Percentiles rank a stretch among this genome's conserved stretches.
Conservation (phyloP, 306 rosid species). For the Inga laurina region DNA sequence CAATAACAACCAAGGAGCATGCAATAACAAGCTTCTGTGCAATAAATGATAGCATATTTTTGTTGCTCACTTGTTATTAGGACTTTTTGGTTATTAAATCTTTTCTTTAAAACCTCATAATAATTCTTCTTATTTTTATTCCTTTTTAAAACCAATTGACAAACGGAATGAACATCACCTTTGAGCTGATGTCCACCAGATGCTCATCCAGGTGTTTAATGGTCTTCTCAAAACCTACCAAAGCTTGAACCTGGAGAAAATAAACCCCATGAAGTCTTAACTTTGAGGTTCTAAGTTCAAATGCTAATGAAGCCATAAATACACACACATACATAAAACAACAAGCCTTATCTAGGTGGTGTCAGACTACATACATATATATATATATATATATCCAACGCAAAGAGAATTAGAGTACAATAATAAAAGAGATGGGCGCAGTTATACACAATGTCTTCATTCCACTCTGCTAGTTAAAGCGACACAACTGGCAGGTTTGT, state of each 20-base stretch:
- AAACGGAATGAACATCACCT: conserved; percentile 48
- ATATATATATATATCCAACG: background rate
- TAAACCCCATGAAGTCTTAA: conserved; percentile 14
- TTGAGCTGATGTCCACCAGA: conserved; percentile 74
- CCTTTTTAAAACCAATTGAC: conserved; percentile 1
- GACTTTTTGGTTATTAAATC: no score
- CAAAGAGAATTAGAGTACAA: background rate
- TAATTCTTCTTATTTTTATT: background rate
- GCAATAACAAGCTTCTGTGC: no score
- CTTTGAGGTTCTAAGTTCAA: background rate
- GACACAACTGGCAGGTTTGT: background rate
- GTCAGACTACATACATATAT: no score
- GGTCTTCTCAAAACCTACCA: conserved; percentile 89
- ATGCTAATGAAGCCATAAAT: background rate
- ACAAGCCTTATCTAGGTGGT: no score
- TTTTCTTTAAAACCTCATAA: no score
- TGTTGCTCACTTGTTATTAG: no score
- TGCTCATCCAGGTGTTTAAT: conserved; percentile 87
- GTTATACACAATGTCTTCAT: conserved; percentile 21
- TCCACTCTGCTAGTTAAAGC: background rate
- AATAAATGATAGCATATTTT: no score
- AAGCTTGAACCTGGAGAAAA: conserved; percentile 81
- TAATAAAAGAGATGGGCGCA: conserved; percentile 2
- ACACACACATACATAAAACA: no score
- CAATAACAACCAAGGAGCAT: no score